Conservation (phyloP, 441 rosid genomes). For the Populus hybrid region DNA sequence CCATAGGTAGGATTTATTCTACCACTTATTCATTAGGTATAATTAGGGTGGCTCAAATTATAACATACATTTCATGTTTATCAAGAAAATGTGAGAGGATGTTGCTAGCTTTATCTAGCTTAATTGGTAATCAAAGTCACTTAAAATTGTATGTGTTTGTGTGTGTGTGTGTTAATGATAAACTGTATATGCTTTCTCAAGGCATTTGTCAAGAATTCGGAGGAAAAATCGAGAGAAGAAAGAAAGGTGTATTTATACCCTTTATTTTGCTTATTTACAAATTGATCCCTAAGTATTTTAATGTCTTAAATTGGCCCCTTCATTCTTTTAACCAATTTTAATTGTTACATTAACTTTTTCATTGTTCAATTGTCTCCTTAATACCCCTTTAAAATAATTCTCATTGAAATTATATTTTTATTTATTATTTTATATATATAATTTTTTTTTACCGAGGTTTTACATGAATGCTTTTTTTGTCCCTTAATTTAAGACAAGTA, state of each 20-base stretch:
- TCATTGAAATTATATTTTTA: too few species aligned
- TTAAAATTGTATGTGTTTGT: too few species aligned
- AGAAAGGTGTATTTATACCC: neutral
- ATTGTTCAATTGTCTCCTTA: too few species aligned
- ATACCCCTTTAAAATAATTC: neutral
- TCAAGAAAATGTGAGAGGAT: neutral
- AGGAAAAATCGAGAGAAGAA: neutral
- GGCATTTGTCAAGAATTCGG: neutral
- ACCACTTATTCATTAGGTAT: neutral
- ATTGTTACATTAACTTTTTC: too few species aligned
- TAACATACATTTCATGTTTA: neutral
- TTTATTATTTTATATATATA: too few species aligned
- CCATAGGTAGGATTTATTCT: constrained; percentile 8
- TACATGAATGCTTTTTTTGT: too few species aligned
- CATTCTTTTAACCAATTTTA: too few species aligned
- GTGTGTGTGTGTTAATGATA: too few species aligned
- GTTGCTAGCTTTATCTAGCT: neutral
- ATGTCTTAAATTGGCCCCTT: neutral
- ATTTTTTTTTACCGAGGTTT: fast-evolving
- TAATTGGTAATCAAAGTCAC: too few species aligned
- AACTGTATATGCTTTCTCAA: too few species aligned
- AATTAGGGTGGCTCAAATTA: neutral
- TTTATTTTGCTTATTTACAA: neutral
- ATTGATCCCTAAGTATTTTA: neutral
- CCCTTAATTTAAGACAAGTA: too few species aligned